Conservation (phyloP, 2,329 filamentous ascomycete species). For the Alternaria sp. region DNA sequence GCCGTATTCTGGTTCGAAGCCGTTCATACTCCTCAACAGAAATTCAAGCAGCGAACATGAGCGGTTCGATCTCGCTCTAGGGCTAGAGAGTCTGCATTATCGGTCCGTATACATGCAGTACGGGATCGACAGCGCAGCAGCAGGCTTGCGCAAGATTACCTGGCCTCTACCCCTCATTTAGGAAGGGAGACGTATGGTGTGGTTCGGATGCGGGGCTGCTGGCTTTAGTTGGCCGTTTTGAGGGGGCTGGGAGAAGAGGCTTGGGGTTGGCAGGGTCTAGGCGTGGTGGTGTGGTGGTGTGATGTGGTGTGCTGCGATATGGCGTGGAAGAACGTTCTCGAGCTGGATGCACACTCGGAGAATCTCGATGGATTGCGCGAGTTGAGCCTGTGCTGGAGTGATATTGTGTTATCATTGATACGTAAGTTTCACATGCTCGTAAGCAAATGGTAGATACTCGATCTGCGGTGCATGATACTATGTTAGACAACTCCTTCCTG, state of each 20-base stretch:
- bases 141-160: background rate
- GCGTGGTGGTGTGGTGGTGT: slow-evolving; percentile 1
- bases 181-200: background rate
- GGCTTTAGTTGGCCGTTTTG: background rate
- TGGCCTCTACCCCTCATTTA: background rate
- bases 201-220: background rate
- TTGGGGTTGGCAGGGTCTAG: background rate
- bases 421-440: background rate
- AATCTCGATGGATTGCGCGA: no score
- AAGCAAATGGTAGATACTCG: background rate
- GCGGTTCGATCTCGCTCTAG: background rate
- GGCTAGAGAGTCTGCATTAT: background rate
- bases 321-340: background rate
- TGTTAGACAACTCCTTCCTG: no score
- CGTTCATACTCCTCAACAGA: slow-evolving; percentile 2
- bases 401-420: background rate
- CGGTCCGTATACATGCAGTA: background rate
- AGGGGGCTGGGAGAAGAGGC: background rate
- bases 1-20: background rate
- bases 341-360: background rate
- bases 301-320: slow-evolving; percentile 1
- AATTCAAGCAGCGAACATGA: background rate
- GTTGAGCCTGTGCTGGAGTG: background rate
- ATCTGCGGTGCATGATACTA: background rate
- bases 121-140: background rate